A percentile compares a stretch with the other conserved stretches of the same genome.
phyloP scores from a whole-genome alignment of 805 yeast species.

The Hanseniaspora hatyaiensis region DNA sequence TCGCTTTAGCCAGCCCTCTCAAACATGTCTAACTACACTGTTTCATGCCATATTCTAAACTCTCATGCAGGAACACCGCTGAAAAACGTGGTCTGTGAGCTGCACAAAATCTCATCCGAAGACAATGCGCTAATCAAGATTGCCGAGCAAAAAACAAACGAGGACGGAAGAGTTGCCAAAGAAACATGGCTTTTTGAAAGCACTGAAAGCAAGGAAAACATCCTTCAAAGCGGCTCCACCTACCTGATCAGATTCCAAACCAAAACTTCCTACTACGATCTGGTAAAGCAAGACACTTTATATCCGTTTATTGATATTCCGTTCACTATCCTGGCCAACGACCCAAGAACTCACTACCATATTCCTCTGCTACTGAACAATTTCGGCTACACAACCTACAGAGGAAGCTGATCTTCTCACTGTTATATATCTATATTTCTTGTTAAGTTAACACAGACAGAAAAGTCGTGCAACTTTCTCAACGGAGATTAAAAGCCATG shows the following conservation, averaged over 20 bases:
- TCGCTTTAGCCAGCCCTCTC: too few relatives aligned
- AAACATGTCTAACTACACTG: conserved; percentile 29
- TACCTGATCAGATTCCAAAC: conserved; percentile 72
- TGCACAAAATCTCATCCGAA: conserved; percentile 30
- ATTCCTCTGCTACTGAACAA: conserved; percentile 76
- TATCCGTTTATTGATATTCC: conserved; percentile 80
- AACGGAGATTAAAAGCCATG: too few relatives aligned
- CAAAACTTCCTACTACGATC: conserved; percentile 45
- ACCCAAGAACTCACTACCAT: conserved; percentile 58
- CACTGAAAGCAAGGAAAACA: conserved; percentile 25
- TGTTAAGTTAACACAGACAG: background rate
- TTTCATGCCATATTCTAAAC: conserved; percentile 84
- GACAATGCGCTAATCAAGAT: conserved; percentile 26
- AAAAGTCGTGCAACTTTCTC: too few relatives aligned
- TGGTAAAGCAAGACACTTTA: conserved; percentile 40
- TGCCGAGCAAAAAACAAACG: conserved; percentile 59
- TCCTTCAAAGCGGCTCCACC: conserved; percentile 38
- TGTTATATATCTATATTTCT: background rate
- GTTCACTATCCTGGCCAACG: conserved; percentile 55
- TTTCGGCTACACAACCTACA: conserved; percentile 79
- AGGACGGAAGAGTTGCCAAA: conserved; percentile 64
- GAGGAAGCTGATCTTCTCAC: conserved; percentile 48
- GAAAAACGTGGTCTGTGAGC: conserved; percentile 53
- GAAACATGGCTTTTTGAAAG: conserved; percentile 45
- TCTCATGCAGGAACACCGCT: conserved; percentile 82